These are phyloP conservation scores for Penicillium sp. DNA, from an alignment of 2,329 filamentous ascomycete species.

Conservation along the genomic window DNA sequence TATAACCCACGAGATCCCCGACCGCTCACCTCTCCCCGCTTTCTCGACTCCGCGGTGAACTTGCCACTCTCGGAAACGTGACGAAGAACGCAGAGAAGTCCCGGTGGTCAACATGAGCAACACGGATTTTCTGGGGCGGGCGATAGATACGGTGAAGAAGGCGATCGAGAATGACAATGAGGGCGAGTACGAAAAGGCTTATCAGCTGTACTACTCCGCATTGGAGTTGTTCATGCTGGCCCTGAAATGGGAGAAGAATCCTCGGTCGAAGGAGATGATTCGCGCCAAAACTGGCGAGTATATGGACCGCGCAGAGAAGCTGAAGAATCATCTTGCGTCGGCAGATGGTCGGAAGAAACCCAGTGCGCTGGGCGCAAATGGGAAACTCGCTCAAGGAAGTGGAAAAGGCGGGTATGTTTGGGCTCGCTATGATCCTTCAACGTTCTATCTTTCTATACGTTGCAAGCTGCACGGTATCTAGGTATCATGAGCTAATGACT, in stretches of 20 bases:
- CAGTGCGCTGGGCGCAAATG: conserved; percentile 48
- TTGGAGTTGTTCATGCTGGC: conserved; percentile 98
- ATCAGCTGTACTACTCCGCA: conserved; percentile 89
- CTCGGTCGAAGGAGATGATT: conserved; percentile 95
- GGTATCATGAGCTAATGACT: conserved; percentile 2
- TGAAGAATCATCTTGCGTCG: conserved; percentile 82
- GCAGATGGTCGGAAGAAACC: conserved; percentile 48
- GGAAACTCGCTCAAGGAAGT: conserved; percentile 46
- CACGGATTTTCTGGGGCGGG: conserved; percentile 92
- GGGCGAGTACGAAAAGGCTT: conserved; percentile 94
- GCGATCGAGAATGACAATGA: conserved; percentile 94
- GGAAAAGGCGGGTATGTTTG: conserved; percentile 51
- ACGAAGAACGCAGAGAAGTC: conserved; percentile 4
- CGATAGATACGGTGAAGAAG: conserved; percentile 94
- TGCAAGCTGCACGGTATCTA: not conserved
- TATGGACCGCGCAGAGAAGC: conserved; percentile 97
- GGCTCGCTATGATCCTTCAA: not conserved
- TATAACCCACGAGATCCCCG: conserved; percentile 12
- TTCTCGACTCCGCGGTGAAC: conserved; percentile 20
- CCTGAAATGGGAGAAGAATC: conserved; percentile 99
- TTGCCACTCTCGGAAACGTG: conserved; percentile 13
- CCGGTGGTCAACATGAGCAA: conserved; percentile 65
- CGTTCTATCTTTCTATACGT: not conserved
- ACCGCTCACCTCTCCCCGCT: conserved; percentile 17
- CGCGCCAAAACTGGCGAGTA: conserved; percentile 91